A percentile compares a stretch with the other conserved stretches of the same genome.
phyloP scores from a whole-genome alignment of 495 filamentous ascomycete genomes.

The Oleoguttula mirabilis region DNA sequence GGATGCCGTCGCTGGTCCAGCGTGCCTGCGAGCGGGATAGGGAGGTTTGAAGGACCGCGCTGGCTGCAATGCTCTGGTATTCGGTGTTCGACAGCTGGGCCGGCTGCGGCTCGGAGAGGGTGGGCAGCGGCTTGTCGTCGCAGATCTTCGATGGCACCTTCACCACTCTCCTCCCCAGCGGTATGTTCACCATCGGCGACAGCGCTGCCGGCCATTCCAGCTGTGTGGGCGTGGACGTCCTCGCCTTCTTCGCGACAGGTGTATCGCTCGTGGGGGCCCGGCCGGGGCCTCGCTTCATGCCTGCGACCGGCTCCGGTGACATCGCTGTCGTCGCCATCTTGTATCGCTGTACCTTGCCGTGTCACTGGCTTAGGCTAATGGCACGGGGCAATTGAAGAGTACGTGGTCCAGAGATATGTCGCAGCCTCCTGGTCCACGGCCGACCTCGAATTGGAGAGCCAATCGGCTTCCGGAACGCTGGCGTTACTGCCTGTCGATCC shows the following conservation, averaged over 20 bases:
- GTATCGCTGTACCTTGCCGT: too few relatives aligned
- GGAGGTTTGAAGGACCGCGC: slow-evolving; percentile 73
- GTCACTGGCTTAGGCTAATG: too few relatives aligned
- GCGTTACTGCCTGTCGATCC: too few relatives aligned
- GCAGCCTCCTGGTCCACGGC: too few relatives aligned
- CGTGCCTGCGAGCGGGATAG: slow-evolving; percentile 71
- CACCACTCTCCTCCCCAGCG: slow-evolving; percentile 36
- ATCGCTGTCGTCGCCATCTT: slow-evolving; percentile 4
- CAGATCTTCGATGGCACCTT: slow-evolving; percentile 52
- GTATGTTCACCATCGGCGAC: slow-evolving; percentile 1
- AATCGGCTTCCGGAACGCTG: not conserved
- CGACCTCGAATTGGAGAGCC: not conserved
- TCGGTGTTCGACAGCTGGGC: slow-evolving; percentile 50
- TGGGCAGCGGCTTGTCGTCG: slow-evolving; percentile 62
- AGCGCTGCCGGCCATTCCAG: not conserved
- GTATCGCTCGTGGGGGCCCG: slow-evolving; percentile 16
- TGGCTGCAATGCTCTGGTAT: slow-evolving; percentile 60
- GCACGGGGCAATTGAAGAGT: too few relatives aligned
- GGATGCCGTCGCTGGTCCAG: slow-evolving; percentile 79
- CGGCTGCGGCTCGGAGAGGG: slow-evolving; percentile 55
- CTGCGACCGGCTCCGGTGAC: not conserved
- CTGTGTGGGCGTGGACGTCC: not conserved
- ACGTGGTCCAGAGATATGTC: too few relatives aligned
- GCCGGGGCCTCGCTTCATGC: slow-evolving; percentile 10
- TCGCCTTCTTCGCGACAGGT: slow-evolving; percentile 27